Base-by-base conservation (phyloP, 1,284 basidiomycete genomes). In the Fomes fomentarius region DNA sequence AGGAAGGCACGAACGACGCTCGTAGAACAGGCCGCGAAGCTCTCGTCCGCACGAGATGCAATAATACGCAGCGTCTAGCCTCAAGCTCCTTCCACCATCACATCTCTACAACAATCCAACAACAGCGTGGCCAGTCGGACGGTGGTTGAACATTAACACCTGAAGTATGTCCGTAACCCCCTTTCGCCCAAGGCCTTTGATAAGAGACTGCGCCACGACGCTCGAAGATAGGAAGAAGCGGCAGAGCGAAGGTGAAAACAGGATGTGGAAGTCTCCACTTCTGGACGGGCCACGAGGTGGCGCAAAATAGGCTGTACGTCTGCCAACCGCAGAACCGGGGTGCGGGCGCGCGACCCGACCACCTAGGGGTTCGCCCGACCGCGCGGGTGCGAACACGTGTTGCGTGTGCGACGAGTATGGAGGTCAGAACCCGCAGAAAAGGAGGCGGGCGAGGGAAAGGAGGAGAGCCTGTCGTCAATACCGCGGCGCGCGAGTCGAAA, bases 211-310 rank as follows among this genome's bases (percentile, higher is more conserved):
- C 47, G 39, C 51, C 38, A 35, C 48, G 28, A 52, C 54, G 54
- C 49, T 53, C 49, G 37, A 54, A 53, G 58, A 56, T 54, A 56
- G 54, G 54, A 43, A 54, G 52, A 56, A 60, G 54, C 51, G 25
- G 22, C 3, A n/a, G n/a, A 17, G 25, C 22, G 46, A 50, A 42
- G 44, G 25, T 28, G 33, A 34, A 50, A 11, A 22, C 4, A 15
- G 57, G 35, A 28, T 35, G 30, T 25, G 21, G 25, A 25, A 44
- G 22, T 12, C 21, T 4, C 8, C 10, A 40, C 28, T 12, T 24
- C n/a, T 17, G 12, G n/a, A n/a, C n/a, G n/a, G n/a, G 34, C 34
- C n/a, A 37, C 8, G 14, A 37, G 34, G 34, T 34, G 50, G 49
- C 42, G 47, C 46, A 24, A 33, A 40, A 35, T 10, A 15, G 21